phyloP scores from a whole-genome alignment of 2,329 filamentous ascomycete genomes.

The Paecilomyces niveus region DNA sequence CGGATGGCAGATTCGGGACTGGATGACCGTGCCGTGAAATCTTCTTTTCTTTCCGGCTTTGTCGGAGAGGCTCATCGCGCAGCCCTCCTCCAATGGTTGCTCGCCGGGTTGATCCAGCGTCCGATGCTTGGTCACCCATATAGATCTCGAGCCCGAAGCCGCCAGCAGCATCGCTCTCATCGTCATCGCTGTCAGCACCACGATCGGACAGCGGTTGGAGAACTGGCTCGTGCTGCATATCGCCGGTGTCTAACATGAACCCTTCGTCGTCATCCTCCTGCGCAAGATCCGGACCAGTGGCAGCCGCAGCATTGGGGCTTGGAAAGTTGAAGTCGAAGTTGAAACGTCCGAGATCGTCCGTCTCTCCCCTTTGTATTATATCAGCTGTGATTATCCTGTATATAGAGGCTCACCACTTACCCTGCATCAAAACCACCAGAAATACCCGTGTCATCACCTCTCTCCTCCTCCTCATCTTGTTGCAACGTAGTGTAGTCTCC shows the following conservation, averaged over 20 bases:
- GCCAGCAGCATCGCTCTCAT: conserved; percentile 15
- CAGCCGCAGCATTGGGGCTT: conserved; percentile 23
- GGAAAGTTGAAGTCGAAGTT: conserved; percentile 36
- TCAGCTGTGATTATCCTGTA: conserved; percentile 9
- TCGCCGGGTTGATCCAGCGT: conserved; percentile 23
- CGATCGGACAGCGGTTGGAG: conserved; percentile 14
- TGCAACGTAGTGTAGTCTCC: conserved; percentile 28
- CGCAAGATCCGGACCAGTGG: conserved; percentile 23
- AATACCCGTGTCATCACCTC: conserved; percentile 30
- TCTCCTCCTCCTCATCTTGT: conserved; percentile 27
- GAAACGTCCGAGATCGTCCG: conserved; percentile 35
- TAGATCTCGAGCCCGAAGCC: conserved; percentile 26
- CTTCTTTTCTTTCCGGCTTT: conserved; percentile 44
- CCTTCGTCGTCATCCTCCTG: conserved; percentile 27
- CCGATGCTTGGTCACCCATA: conserved; percentile 18
- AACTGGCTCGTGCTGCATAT: conserved; percentile 16
- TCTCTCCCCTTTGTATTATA: conserved; percentile 31
- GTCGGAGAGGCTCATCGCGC: conserved; percentile 21
- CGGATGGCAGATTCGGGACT: conserved; percentile 66
- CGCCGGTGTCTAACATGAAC: conserved; percentile 24
- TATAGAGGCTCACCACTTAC: conserved; percentile 16
- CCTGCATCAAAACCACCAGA: conserved; percentile 32
- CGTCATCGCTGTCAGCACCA: conserved; percentile 4
- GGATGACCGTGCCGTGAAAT: conserved; percentile 65
- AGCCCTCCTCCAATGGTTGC: conserved; percentile 27